Conservation (phyloP, 345 rosid genomes). For the Sapria himalayana region DNA sequence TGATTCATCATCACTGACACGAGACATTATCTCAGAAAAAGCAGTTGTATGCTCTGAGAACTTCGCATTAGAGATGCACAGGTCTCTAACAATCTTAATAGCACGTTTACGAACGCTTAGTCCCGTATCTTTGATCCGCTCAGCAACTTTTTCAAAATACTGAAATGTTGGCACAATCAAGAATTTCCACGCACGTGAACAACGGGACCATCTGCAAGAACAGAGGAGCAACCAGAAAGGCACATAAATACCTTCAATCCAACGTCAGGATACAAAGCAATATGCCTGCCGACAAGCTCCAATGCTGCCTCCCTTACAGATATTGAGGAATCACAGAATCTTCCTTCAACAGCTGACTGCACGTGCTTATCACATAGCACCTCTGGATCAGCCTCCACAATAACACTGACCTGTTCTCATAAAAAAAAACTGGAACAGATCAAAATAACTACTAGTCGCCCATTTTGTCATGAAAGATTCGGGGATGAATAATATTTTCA, state of each 20-base stretch:
- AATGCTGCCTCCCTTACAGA: constrained; percentile 97
- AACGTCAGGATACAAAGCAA: constrained; percentile 96
- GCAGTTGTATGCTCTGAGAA: constrained; percentile 81
- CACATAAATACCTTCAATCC: constrained; percentile 64
- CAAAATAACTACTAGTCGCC: constrained; percentile 4
- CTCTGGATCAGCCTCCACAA: constrained; percentile 96
- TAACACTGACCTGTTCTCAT: constrained; percentile 71
- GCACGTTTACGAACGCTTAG: constrained; percentile 96
- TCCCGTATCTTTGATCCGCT: constrained; percentile 95
- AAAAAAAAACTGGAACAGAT: constrained; percentile 7
- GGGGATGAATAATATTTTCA: constrained; percentile 8
- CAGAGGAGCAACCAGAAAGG: too few relatives aligned
- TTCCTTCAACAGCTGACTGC: constrained; percentile 94
- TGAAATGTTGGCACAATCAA: too few relatives aligned
- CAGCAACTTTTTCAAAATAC: constrained; percentile 99
- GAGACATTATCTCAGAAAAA: constrained; percentile 78
- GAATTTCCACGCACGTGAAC: too few relatives aligned
- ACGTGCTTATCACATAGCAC: constrained; percentile 82
- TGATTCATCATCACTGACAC: constrained; percentile 89
- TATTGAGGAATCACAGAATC: constrained; percentile 97
- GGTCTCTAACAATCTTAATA: constrained; percentile 81
- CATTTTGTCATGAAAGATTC: constrained; percentile 1
- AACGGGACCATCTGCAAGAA: too few relatives aligned
- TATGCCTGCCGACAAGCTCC: constrained; percentile 97
- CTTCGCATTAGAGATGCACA: constrained; percentile 76